Conservation (phyloP, 805 yeast species). For the Limtongozyma cylindracea region DNA sequence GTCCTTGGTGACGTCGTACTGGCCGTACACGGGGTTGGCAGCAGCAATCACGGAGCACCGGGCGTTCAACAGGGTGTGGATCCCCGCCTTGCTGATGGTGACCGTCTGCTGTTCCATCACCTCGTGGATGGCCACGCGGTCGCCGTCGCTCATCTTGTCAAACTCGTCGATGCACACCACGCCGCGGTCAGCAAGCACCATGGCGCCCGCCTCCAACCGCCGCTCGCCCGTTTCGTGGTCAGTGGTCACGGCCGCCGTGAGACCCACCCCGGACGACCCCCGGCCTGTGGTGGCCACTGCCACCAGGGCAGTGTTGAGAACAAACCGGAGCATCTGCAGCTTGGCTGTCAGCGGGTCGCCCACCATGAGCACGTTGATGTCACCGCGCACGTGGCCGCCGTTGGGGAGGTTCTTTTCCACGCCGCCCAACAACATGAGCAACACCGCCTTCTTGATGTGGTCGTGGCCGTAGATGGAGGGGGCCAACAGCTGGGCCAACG, state of each 20-base stretch:
- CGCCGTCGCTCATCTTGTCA: constrained; percentile 92
- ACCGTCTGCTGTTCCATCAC: constrained; percentile 99
- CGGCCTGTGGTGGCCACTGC: constrained; percentile 98
- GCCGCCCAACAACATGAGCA: constrained; percentile 83
- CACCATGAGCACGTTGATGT: constrained; percentile 84
- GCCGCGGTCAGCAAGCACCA: constrained; percentile 96
- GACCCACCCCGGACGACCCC: constrained; percentile 99
- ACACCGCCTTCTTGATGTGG: constrained; percentile 71
- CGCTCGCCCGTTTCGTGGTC: constrained; percentile 96
- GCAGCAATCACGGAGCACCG: constrained; percentile 95
- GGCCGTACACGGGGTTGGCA: constrained; percentile 94
- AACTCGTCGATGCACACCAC: constrained; percentile 96
- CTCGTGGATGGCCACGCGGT: constrained; percentile 95
- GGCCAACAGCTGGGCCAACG: constrained; percentile 68
- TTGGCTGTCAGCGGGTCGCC: constrained; percentile 99
- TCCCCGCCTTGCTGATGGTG: constrained; percentile 94
- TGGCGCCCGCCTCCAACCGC: constrained; percentile 94
- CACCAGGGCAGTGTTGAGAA: constrained; percentile 77
- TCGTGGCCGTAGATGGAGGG: constrained; percentile 93
- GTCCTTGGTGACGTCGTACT: constrained; percentile 84
- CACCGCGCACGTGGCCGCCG: constrained; percentile 96
- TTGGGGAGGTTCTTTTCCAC: constrained; percentile 80
- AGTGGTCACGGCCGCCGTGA: constrained; percentile 93
- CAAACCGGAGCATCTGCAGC: constrained; percentile 86
- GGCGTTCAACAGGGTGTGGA: constrained; percentile 88